Evolutionary conservation across 257 asterid genomes (phyloP).

Genomic region (Ligustrum vulgare): DNA sequence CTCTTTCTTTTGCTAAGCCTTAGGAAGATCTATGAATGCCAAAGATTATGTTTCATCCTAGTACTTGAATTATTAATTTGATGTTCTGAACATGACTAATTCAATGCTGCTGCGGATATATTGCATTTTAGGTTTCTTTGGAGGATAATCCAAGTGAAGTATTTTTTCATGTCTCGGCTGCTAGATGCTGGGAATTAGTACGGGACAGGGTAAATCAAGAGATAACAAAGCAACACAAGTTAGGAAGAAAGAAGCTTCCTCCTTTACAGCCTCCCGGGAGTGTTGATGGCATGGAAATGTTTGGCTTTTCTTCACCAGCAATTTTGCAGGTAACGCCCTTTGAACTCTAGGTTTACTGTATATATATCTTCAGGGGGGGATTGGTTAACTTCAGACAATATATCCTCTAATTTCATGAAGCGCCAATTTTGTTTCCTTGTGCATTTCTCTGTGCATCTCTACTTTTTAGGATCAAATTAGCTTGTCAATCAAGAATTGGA

Average conservation of each 20-base stretch:
- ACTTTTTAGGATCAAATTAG: background rate
- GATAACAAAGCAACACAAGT: constrained; percentile 77
- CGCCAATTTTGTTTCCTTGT: background rate
- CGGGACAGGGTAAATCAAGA: constrained; percentile 88
- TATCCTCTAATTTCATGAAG: background rate
- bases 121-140: constrained; percentile 58
- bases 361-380: background rate
- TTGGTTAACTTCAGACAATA: background rate
- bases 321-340: constrained; percentile 71
- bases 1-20: background rate
- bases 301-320: constrained; percentile 87
- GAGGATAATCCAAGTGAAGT: constrained; percentile 80
- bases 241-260: constrained; percentile 71
- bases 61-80: background rate
- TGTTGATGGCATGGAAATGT: constrained; percentile 94
- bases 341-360: background rate
- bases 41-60: background rate
- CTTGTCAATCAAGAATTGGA: background rate
- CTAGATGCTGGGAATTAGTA: constrained; percentile 95
- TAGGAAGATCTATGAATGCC: background rate
- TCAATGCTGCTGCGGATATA: constrained; percentile 8
- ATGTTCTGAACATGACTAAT: background rate
- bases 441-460: background rate
- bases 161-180: constrained; percentile 67
- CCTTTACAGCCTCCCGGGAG: constrained; percentile 99